Conservation (phyloP, 331 rosid genomes). For the Phaseolus coccineus region DNA sequence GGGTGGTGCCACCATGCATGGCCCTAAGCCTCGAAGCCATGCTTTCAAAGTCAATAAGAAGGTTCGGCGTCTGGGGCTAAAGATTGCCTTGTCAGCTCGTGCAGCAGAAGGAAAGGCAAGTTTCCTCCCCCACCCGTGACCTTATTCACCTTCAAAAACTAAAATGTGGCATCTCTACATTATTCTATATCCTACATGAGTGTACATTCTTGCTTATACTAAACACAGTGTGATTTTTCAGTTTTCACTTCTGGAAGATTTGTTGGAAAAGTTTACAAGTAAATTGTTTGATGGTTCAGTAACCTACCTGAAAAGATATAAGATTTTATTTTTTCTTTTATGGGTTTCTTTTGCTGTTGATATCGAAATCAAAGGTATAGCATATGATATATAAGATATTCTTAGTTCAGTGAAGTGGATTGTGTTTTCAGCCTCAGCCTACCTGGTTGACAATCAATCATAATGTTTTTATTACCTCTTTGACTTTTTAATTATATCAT, state of each 20-base stretch:
- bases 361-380: not conserved
- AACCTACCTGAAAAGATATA: conserved; percentile 5
- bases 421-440: conserved; percentile 9
- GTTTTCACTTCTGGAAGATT: conserved; percentile 16
- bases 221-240: conserved; percentile 29
- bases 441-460: not conserved
- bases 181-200: conserved; percentile 20
- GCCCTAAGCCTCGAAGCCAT: conserved; percentile 97
- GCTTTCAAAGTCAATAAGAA: conserved; percentile 91
- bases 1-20: conserved; percentile 90
- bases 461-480: not conserved
- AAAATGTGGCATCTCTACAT: conserved; percentile 22
- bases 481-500: not conserved
- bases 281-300: conserved; percentile 27
- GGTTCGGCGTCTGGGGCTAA: conserved; percentile 87
- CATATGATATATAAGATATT: no score
- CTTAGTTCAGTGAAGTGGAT: not conserved
- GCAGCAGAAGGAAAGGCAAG: conserved; percentile 98
- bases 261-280: not conserved
- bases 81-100: conserved; percentile 88
- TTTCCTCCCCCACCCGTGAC: not conserved
- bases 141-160: not conserved
- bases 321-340: conserved; percentile 11
- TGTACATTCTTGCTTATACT: conserved; percentile 8
- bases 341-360: conserved; percentile 9